phyloP scores from a whole-genome alignment of 1,139 yeast genomes.

The Pichia sp. region DNA sequence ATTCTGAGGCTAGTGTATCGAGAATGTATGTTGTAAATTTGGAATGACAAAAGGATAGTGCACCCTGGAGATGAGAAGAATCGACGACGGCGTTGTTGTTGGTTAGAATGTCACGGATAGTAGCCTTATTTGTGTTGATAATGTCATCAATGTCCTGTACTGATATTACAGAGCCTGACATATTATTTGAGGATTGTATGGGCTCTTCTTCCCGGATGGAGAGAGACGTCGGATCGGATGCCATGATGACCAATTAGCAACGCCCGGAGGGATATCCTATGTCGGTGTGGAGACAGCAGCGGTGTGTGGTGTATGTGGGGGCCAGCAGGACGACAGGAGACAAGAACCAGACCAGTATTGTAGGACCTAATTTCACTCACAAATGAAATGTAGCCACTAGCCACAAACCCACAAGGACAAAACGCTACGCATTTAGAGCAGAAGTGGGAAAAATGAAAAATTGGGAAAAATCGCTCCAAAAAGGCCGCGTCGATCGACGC shows the following conservation, averaged over 20 bases:
- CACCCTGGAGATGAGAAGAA: slow-evolving; percentile 45
- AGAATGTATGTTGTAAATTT: slow-evolving; percentile 42
- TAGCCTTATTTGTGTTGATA: slow-evolving; percentile 21
- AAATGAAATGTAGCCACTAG: too few relatives aligned
- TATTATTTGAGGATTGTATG: not conserved
- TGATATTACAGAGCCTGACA: not conserved
- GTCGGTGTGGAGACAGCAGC: too few relatives aligned
- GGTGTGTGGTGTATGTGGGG: too few relatives aligned
- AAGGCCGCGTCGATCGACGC: too few relatives aligned
- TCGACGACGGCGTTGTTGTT: slow-evolving; percentile 30
- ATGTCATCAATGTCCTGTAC: slow-evolving; percentile 22
- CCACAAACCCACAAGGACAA: too few relatives aligned
- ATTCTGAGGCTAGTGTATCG: slow-evolving; percentile 32
- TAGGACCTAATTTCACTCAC: too few relatives aligned
- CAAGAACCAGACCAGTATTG: too few relatives aligned
- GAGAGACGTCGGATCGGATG: not conserved
- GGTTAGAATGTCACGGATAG: slow-evolving; percentile 25
- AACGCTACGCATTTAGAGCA: too few relatives aligned
- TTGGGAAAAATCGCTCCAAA: too few relatives aligned
- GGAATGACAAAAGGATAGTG: slow-evolving; percentile 42
- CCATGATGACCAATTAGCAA: not conserved
- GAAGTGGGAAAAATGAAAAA: too few relatives aligned
- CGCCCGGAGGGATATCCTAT: too few relatives aligned
- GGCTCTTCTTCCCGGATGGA: not conserved
- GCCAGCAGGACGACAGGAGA: too few relatives aligned